These are phyloP conservation scores for Durio zibethinus DNA, from an alignment of 345 rosid genomes.

Conservation along the genomic window DNA sequence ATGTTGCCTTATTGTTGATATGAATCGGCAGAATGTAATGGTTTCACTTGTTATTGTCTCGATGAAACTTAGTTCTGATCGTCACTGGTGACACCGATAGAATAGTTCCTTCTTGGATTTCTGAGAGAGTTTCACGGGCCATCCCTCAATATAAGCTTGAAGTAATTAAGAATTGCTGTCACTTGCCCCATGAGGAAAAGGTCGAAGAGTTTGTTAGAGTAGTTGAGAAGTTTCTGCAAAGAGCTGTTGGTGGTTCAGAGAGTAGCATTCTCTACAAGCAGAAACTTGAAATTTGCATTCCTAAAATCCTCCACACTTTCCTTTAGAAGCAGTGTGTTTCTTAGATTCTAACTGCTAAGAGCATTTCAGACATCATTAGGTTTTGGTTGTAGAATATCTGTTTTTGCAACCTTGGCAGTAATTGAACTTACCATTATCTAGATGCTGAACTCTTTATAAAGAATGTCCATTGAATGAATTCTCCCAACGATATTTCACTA, in stretches of 20 bases:
- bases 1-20: neutral
- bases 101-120: slow-evolving; percentile 89
- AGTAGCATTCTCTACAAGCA: slow-evolving; percentile 29
- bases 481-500: neutral
- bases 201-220: slow-evolving; percentile 70
- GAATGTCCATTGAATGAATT: neutral
- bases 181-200: slow-evolving; percentile 87
- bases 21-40: neutral
- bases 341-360: neutral
- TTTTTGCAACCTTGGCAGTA: neutral
- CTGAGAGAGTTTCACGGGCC: slow-evolving; percentile 60
- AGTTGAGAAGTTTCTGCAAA: slow-evolving; percentile 60
- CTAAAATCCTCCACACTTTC: neutral
- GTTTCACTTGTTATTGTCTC: neutral
- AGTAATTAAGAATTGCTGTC: slow-evolving; percentile 78
- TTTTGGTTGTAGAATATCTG: neutral
- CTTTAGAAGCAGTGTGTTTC: neutral
- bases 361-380: neutral
- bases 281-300: slow-evolving; percentile 5
- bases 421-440: neutral
- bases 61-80: slow-evolving; percentile 39
- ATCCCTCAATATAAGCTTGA: slow-evolving; percentile 66
- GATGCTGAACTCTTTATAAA: neutral
- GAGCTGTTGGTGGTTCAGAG: slow-evolving; percentile 38
- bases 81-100: slow-evolving; percentile 81